Conservation (phyloP, 139 green algal species). For the Tetradesmus obliquus region DNA sequence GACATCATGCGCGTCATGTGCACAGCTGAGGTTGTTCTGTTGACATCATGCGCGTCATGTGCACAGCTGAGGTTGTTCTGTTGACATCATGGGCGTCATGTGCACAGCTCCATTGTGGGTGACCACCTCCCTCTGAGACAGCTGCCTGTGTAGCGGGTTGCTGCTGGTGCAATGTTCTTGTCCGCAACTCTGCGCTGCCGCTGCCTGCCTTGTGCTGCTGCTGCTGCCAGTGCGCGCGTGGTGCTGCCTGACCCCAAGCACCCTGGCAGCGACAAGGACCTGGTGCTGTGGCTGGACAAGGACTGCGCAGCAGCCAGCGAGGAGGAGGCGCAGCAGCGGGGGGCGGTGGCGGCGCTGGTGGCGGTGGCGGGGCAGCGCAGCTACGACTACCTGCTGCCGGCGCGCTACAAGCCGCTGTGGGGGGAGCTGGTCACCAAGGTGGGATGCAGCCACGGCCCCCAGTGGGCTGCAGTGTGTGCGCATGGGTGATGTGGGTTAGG, state of each 20-base stretch:
- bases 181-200: background rate
- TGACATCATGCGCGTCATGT: too few species aligned
- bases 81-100: too few species aligned
- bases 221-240: slow-evolving; percentile 55
- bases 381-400: slow-evolving; percentile 74
- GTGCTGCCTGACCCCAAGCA: slow-evolving; percentile 80
- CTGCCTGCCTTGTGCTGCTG: background rate
- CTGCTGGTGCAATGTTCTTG: background rate
- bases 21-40: too few species aligned
- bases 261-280: slow-evolving; percentile 65
- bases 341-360: slow-evolving; percentile 77
- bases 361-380: slow-evolving; percentile 68
- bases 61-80: too few species aligned
- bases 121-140: too few species aligned
- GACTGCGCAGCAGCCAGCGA: slow-evolving; percentile 44
- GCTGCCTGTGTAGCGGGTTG: background rate
- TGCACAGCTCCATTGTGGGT: too few species aligned
- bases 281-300: slow-evolving; percentile 81
- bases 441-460: background rate
- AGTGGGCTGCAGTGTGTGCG: background rate
- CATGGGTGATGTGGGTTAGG: background rate
- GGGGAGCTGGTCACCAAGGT: slow-evolving; percentile 41
- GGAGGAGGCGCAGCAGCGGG: slow-evolving; percentile 71
- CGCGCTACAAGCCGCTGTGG: slow-evolving; percentile 66
- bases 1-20: too few species aligned